Evolutionary conservation across 345 rosid species (phyloP).

Genomic region (Salix suchowensis): DNA sequence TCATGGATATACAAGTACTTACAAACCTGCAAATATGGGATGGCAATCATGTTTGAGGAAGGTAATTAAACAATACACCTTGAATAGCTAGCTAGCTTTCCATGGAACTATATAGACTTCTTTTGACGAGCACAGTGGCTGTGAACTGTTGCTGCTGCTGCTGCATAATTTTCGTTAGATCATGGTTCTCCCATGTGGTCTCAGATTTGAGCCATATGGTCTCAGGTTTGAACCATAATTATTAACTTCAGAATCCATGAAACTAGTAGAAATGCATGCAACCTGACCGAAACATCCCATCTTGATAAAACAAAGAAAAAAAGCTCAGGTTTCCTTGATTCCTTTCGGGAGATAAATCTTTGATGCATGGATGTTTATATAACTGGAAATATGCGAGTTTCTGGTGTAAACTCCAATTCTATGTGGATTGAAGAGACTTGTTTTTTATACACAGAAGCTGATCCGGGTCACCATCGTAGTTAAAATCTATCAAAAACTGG

Average conservation of each 20-base stretch:
- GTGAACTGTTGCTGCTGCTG: not conserved
- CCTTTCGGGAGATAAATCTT: not conserved
- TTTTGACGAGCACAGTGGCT: not conserved
- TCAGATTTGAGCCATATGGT: too few relatives aligned
- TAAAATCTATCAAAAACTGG: too few relatives aligned
- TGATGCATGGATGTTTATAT: not conserved
- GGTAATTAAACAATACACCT: not conserved
- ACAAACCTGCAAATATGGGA: too few relatives aligned
- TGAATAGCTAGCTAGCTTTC: not conserved
- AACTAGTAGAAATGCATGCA: fast-evolving
- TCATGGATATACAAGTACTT: too few relatives aligned
- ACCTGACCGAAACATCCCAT: fast-evolving
- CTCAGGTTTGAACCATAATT: too few relatives aligned
- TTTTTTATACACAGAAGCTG: too few relatives aligned
- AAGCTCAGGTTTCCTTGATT: not conserved
- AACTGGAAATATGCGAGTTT: too few relatives aligned
- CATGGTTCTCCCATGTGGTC: not conserved
- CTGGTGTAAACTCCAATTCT: too few relatives aligned
- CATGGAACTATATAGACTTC: not conserved
- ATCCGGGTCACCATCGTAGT: too few relatives aligned
- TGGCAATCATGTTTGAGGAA: not conserved
- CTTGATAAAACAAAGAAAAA: too few relatives aligned
- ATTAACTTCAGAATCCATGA: fast-evolving
- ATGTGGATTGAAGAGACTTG: too few relatives aligned
- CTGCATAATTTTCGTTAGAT: not conserved